A percentile compares a stretch with the other conserved stretches of the same genome.
Conservation (phyloP, 345 rosid species). For the Geranium brycei region DNA sequence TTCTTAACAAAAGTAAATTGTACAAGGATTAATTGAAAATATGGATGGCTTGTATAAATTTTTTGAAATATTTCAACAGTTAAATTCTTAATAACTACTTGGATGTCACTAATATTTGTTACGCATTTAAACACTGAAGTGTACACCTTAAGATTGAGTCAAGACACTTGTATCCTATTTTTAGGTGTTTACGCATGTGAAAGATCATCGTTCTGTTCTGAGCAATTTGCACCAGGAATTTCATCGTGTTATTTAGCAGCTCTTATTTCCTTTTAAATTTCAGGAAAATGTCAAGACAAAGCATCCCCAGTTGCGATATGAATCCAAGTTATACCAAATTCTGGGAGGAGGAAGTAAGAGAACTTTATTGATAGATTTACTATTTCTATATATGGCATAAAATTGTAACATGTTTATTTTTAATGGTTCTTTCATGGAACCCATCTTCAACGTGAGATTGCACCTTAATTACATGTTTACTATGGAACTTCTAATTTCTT, state of each 20-base stretch:
- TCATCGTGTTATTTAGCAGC: no score
- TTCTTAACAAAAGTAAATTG: not conserved
- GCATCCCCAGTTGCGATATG: conserved; percentile 90
- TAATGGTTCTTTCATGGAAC: not conserved
- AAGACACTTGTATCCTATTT: no score
- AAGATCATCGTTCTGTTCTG: no score
- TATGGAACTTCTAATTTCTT: not conserved
- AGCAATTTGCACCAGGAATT: no score
- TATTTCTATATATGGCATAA: not conserved
- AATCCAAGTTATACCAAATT: conserved; percentile 73
- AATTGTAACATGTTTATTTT: not conserved
- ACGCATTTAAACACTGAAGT: not conserved
- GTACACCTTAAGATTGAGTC: no score
- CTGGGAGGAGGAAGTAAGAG: conserved; percentile 89
- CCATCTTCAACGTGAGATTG: not conserved
- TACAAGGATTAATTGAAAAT: no score
- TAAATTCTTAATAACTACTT: no score
- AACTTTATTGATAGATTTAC: not conserved
- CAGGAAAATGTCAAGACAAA: conserved; percentile 93
- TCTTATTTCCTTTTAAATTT: not conserved
- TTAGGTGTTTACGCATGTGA: no score
- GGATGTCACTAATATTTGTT: no score
- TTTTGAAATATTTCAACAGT: no score
- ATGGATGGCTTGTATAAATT: no score
- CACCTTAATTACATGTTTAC: not conserved